Evolutionary conservation across 805 yeast species (phyloP), one percentile per base, ranked within the genome.

Genomic region (Isabelozyma heimii): DNA sequence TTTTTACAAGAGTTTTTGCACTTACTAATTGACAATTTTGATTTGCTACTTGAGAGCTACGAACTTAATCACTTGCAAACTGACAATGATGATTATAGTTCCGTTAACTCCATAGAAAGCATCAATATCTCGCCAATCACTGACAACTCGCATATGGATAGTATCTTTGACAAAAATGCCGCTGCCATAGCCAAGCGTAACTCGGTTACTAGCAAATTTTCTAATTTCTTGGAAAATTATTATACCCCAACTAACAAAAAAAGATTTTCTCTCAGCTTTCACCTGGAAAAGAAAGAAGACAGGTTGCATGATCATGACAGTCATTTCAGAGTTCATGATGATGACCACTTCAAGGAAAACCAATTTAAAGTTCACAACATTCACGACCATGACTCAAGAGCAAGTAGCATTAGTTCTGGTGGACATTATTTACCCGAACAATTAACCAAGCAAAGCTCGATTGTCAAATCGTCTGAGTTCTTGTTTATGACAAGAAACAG

Each of bases 181-280:
- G 30, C 48, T 15, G 15, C 39, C 15, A 33, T 45, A 9, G 37
- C 37, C 9, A 35, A 42, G 20, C 27, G 47, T 12, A 45, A 58
- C 30, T 59, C 63, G 2, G 17, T 61, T 12, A 53, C 64, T 2
- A 54, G 55, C 33, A 47, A 54, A 26, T 49, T 62, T 28, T 48
- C 48, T 39, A 47, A 49, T 6, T 49, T 62, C 5, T 55, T 58
- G 56, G 65, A 57, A 40, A 47, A 40, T 38, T 62, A 60, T 47
- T 42, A 54, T 12, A 40, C 49, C 13, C 64, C 65, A n/a, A 52
- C 47, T 39, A 49, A 57, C 26, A 50, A 57, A 30, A 59, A 57
- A 42, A 46, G 63, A 7, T 49, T 58, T 15, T 58, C 62, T 4
- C 47, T 57, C 8, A 30, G n/a, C 8, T 30, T 30, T 10, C 10